A percentile compares a stretch with the other conserved stretches of the same genome.
These are phyloP conservation scores for Aristolochia californica DNA, from an alignment of 164 flowering plant genomes.

Conservation along the genomic window DNA sequence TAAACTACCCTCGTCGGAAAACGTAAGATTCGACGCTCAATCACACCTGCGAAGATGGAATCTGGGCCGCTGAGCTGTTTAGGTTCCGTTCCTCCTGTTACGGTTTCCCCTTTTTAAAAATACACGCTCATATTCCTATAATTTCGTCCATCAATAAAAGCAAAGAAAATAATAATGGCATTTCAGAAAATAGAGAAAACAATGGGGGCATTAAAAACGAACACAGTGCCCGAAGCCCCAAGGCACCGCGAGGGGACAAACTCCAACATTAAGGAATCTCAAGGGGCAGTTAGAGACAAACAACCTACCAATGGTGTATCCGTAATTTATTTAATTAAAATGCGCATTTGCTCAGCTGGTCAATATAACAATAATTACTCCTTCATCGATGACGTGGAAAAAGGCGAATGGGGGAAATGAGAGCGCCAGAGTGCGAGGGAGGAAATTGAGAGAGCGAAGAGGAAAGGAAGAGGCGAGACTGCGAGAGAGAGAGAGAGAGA, in stretches of 20 bases:
- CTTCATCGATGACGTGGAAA: slow-evolving; percentile 27
- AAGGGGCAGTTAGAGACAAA: not conserved
- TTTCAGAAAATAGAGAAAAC: not conserved
- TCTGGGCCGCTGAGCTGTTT: too few relatives aligned
- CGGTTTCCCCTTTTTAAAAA: too few relatives aligned
- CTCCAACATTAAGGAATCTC: not conserved
- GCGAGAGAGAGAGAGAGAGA: slow-evolving; percentile 1
- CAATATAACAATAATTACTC: slow-evolving; percentile 12
- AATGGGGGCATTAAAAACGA: not conserved
- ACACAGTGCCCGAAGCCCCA: too few relatives aligned
- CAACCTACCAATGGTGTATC: not conserved
- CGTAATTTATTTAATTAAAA: slow-evolving; percentile 1
- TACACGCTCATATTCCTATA: too few relatives aligned
- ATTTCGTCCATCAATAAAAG: too few relatives aligned
- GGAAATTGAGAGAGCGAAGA: too few relatives aligned
- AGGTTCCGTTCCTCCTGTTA: too few relatives aligned
- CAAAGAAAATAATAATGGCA: not conserved
- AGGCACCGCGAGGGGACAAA: too few relatives aligned
- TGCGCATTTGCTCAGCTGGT: slow-evolving; percentile 7
- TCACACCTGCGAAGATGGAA: too few relatives aligned
- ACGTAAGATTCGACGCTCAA: too few relatives aligned
- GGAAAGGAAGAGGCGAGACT: too few relatives aligned
- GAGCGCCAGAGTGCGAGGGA: not conserved
- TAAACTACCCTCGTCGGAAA: too few relatives aligned
- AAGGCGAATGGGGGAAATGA: not conserved